These are phyloP conservation scores for Fonsecaea pugnacius DNA, from an alignment of 2,329 filamentous ascomycete genomes.

Conservation along the genomic window DNA sequence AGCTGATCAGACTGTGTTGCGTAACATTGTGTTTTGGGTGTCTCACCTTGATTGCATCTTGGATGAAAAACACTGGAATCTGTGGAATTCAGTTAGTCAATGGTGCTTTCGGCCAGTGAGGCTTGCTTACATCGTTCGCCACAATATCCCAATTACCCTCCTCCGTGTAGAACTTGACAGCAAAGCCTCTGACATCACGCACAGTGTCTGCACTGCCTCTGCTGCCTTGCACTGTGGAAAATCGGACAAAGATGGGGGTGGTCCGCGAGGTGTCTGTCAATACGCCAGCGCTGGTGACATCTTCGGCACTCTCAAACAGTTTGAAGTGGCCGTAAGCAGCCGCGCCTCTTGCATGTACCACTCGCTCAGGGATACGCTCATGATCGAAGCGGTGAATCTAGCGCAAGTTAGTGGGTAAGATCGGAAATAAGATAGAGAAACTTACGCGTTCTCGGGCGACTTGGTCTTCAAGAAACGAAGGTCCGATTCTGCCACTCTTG, in stretches of 20 bases:
- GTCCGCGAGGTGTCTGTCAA: conserved; percentile 70
- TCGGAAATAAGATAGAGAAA: not conserved
- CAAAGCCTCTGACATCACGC: conserved; percentile 80
- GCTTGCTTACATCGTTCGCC: conserved; percentile 62
- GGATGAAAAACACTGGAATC: conserved; percentile 76
- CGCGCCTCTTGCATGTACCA: conserved; percentile 68
- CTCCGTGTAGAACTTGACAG: conserved; percentile 75
- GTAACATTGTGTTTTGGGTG: not conserved
- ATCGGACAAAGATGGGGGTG: conserved; percentile 72
- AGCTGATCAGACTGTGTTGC: not conserved
- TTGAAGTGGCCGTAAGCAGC: conserved; percentile 71
- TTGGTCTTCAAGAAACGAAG: conserved; percentile 71
- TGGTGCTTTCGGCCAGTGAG: too few species aligned
- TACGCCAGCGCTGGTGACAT: conserved; percentile 67
- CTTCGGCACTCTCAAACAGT: conserved; percentile 64
- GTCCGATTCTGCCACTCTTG: conserved; percentile 62
- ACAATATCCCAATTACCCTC: conserved; percentile 79
- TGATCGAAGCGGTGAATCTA: conserved; percentile 71
- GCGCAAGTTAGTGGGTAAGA: not conserved
- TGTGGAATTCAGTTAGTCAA: not conserved
- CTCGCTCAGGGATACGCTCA: conserved; percentile 70
- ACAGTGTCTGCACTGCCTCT: conserved; percentile 79
- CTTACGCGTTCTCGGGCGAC: conserved; percentile 73
- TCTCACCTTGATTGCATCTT: conserved; percentile 67
- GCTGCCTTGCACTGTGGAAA: conserved; percentile 77